phyloP scores from a whole-genome alignment of 306 rosid genomes.

The Cucurbita pepo region DNA sequence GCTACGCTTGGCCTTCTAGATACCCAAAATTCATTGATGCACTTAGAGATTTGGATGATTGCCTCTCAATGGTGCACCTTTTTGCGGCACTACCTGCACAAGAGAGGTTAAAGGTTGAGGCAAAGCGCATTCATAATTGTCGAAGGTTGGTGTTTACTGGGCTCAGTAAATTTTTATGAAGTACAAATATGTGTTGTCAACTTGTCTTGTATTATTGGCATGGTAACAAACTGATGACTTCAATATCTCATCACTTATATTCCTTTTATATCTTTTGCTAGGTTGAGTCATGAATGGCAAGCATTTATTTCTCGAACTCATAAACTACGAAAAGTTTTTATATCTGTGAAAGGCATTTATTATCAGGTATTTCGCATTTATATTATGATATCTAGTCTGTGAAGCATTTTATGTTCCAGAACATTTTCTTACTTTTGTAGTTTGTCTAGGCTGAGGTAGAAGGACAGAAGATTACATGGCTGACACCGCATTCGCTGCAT shows the following conservation, averaged over 20 bases:
- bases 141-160: slow-evolving; percentile 37
- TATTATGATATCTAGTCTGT: neutral
- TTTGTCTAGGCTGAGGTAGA: slow-evolving; percentile 57
- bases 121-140: slow-evolving; percentile 46
- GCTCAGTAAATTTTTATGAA: neutral
- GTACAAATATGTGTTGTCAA: neutral
- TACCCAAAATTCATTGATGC: slow-evolving; percentile 85
- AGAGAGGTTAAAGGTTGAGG: slow-evolving; percentile 51
- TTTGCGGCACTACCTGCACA: slow-evolving; percentile 76
- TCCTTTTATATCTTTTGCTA: slow-evolving; percentile 4
- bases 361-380: slow-evolving; percentile 45
- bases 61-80: slow-evolving; percentile 83
- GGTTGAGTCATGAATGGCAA: slow-evolving; percentile 95
- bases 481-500: slow-evolving; percentile 82
- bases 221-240: neutral
- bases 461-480: slow-evolving; percentile 77
- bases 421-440: neutral
- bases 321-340: slow-evolving; percentile 63
- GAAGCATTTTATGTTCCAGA: neutral
- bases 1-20: slow-evolving; percentile 20
- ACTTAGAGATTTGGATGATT: slow-evolving; percentile 85
- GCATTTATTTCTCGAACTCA: slow-evolving; percentile 68
- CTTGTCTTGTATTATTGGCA: neutral
- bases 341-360: slow-evolving; percentile 85
- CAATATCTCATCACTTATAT: neutral